Evolutionary conservation across 2,329 filamentous ascomycete species (phyloP).

Genomic region (Aschersonia sp.): DNA sequence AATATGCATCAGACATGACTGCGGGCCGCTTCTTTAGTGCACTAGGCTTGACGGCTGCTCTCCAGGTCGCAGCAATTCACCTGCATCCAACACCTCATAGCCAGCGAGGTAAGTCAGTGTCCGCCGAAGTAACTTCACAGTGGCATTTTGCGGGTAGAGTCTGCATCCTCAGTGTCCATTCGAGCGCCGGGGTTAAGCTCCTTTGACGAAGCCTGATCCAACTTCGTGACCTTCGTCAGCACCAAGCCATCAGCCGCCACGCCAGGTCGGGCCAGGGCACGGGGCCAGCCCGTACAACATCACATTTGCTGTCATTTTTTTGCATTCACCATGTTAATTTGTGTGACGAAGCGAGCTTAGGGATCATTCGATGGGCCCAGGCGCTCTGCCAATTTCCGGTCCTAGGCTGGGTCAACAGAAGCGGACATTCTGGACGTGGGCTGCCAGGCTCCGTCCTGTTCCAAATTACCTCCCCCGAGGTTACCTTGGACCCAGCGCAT

Average conservation of each 20-base stretch:
- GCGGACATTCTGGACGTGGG: neutral
- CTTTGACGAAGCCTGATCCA: neutral
- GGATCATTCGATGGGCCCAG: slow-evolving; percentile 1
- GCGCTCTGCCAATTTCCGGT: neutral
- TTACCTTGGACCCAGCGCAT: too few relatives aligned
- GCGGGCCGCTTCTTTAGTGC: neutral
- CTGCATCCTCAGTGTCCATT: neutral
- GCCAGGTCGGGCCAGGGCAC: neutral
- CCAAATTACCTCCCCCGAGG: neutral
- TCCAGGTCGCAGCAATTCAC: neutral
- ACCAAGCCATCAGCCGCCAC: neutral
- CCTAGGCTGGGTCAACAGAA: neutral
- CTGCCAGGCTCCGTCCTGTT: neutral
- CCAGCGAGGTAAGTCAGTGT: neutral
- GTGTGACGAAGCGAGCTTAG: slow-evolving; percentile 1
- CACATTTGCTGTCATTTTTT: neutral
- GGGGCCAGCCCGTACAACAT: neutral
- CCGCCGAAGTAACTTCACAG: neutral
- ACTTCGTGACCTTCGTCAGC: neutral
- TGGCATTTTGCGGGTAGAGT: neutral
- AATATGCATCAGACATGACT: neutral
- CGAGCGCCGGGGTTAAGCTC: neutral
- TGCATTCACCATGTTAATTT: neutral
- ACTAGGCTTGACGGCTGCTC: neutral
- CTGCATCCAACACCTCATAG: neutral